phyloP scores from a whole-genome alignment of 1,139 yeast species.

The Diutina neorugosa region DNA sequence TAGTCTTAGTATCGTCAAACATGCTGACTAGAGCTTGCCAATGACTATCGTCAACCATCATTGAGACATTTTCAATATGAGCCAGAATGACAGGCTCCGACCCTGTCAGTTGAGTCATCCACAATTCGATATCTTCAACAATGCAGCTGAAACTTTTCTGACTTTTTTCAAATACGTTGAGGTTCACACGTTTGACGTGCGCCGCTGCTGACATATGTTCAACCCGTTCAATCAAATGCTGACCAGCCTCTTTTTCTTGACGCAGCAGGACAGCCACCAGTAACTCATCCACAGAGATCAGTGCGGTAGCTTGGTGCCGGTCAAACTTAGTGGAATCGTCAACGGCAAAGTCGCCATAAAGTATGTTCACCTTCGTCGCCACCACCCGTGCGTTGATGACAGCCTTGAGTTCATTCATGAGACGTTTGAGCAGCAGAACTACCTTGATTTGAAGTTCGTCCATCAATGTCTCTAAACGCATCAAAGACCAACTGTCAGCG shows the following conservation, averaged over 20 bases:
- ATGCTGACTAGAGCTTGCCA: background rate
- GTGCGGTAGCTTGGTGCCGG: background rate
- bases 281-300: background rate
- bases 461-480: constrained; percentile 34
- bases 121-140: constrained; percentile 23
- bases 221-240: background rate
- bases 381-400: background rate
- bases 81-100: constrained; percentile 15
- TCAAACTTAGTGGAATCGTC: background rate
- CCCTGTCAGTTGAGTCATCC: constrained; percentile 23
- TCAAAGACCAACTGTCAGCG: constrained; percentile 15
- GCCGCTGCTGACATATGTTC: background rate
- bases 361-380: background rate
- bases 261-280: background rate
- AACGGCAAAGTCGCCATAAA: background rate
- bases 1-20: background rate
- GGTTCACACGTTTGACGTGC: background rate
- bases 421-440: constrained; percentile 27
- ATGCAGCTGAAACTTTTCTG: background rate
- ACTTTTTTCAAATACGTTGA: background rate
- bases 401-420: constrained; percentile 8
- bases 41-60: background rate
- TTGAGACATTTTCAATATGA: background rate
- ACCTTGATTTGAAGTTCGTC: constrained; percentile 60
- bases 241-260: background rate